Base-by-base conservation (phyloP, 2,329 filamentous ascomycete species). In the Diaporthe sp. region DNA sequence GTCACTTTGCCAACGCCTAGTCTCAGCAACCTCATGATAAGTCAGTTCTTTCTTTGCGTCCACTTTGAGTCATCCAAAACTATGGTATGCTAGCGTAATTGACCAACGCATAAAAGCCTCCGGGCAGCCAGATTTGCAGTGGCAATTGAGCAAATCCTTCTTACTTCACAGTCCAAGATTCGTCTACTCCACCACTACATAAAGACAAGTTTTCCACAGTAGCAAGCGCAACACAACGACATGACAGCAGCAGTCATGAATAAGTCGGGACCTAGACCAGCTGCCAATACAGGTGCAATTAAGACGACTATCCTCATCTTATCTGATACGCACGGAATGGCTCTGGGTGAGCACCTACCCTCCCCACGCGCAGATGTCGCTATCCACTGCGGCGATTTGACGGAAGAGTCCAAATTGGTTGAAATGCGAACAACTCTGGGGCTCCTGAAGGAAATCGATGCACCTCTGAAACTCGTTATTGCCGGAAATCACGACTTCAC, bases 401-500 rank as follows among this genome's bases (percentile, higher is more conserved):
- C 87, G 0, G 79, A 83, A 0, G 79, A 80, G 10, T 86, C 85
- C 4, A 82, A 81, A 12, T 68, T 87, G 0, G 63, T 77, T 2
- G 87, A 89, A 75, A 85, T 85, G 55, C 78, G 77, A 15, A 77
- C 77, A 0, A 83, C 87, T 0, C 81, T 90, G 13, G 73, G 81
- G n/a, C 79, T 86, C 50, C 80, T 91, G 6, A 78, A 82, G 6
- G 69, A 73, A 1, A 78, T 89, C n/a, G 76, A 83, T 8, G 87
- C 88, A 1, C 85, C 86, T 0, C 81, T 90, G 9, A 90, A 90
- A 76, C 81, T 91, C 4, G 84, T 86, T 56, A 90, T 91, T 74
- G 84, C 88, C 2, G 88, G 89, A 2, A 90, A 90, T 74, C 88
- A 91, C 76, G 88, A 91, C 77, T 83, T 85, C 61, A 85, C 81